A percentile compares a stretch with the other conserved stretches of the same genome.
These are phyloP conservation scores for Hyaloscypha hepaticicola DNA, from an alignment of 495 filamentous ascomycete species.

Conservation along the genomic window DNA sequence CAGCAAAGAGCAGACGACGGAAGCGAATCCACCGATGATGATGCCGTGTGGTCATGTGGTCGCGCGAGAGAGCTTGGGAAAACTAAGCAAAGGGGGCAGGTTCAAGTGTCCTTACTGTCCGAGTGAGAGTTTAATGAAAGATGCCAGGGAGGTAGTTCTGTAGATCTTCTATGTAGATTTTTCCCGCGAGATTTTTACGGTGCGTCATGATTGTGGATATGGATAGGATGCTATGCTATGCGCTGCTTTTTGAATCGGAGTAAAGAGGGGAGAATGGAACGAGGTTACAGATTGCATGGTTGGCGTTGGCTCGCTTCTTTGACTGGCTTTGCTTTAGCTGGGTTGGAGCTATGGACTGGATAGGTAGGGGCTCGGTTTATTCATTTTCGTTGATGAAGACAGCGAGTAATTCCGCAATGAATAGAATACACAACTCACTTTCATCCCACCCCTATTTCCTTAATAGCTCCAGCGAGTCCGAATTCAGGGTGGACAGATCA, in stretches of 20 bases:
- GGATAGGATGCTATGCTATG: neutral
- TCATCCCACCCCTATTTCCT: neutral
- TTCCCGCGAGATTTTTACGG: no score
- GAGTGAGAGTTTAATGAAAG: conserved; percentile 69
- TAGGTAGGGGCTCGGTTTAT: neutral
- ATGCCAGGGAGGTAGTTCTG: conserved; percentile 70
- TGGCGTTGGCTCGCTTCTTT: neutral
- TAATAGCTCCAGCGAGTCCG: no score
- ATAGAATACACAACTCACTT: neutral
- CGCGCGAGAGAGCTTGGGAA: conserved; percentile 74
- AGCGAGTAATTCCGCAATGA: neutral
- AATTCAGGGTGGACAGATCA: no score
- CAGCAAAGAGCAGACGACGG: conserved; percentile 91
- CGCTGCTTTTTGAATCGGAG: neutral
- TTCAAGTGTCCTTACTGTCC: conserved; percentile 99
- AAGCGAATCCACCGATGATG: conserved; percentile 94
- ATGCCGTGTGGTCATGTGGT: conserved; percentile 97
- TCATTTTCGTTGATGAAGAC: neutral
- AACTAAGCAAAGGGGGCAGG: conserved; percentile 70
- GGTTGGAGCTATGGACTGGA: neutral
- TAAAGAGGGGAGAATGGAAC: neutral
- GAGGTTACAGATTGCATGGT: neutral
- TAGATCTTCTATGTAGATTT: conserved; percentile 30
- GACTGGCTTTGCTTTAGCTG: neutral
- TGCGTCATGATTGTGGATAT: neutral